Percentiles rank a stretch among this genome's conserved stretches.
phyloP scores from a whole-genome alignment of 371 early-diverging fungal genomes.

The Mortierella sp. region DNA sequence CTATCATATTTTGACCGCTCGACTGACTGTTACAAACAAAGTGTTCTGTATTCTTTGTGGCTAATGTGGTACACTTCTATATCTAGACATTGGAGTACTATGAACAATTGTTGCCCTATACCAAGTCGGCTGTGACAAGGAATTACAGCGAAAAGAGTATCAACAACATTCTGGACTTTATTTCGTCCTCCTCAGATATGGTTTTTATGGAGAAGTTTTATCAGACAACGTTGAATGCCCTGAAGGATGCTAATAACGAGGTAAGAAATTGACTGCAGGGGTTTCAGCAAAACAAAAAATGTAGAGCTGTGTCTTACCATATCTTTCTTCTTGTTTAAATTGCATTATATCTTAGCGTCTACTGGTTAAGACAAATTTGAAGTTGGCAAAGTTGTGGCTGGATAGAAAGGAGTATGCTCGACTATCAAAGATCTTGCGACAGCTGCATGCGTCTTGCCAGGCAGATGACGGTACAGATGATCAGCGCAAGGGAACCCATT shows the following conservation, averaged over 20 bases:
- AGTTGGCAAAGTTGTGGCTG: slow-evolving; percentile 91
- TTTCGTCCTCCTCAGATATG: slow-evolving; percentile 81
- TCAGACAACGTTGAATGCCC: slow-evolving; percentile 77
- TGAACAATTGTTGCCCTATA: slow-evolving; percentile 81
- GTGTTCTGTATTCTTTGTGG: background rate
- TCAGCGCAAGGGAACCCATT: slow-evolving; percentile 90
- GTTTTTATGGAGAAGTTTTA: slow-evolving; percentile 89
- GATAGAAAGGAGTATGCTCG: slow-evolving; percentile 85
- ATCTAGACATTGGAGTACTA: slow-evolving; percentile 82
- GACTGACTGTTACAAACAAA: background rate
- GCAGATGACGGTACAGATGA: slow-evolving; percentile 89
- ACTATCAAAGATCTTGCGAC: slow-evolving; percentile 80
- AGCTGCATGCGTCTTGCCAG: slow-evolving; percentile 81
- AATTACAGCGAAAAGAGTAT: slow-evolving; percentile 97
- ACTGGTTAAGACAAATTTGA: slow-evolving; percentile 92
- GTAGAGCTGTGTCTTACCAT: too few species aligned
- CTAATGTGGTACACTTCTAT: background rate
- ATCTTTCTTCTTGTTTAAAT: too few species aligned
- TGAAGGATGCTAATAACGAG: slow-evolving; percentile 88
- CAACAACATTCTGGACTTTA: slow-evolving; percentile 92
- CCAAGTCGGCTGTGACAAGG: slow-evolving; percentile 86
- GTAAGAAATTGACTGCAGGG: slow-evolving; percentile 51
- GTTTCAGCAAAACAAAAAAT: background rate
- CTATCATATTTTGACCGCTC: background rate
- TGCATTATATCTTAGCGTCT: slow-evolving; percentile 65